These are phyloP conservation scores for Coelastrella sp. DNA, from an alignment of 139 green algal genomes.

Conservation along the genomic window DNA sequence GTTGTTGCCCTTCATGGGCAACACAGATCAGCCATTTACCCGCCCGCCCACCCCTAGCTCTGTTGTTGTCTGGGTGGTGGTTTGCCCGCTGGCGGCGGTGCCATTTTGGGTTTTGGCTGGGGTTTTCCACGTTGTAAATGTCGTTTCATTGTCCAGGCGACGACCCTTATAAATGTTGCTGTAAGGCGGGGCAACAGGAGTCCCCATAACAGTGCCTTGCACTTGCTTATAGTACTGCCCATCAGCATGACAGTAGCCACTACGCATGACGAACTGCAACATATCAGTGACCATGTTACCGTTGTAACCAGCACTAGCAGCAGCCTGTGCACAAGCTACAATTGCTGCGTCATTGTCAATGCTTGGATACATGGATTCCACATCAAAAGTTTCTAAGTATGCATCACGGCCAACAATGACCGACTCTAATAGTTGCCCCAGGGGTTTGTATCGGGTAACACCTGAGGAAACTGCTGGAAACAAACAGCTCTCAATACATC, in stretches of 20 bases:
- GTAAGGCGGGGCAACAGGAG: slow-evolving; percentile 17
- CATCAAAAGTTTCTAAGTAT: slow-evolving; percentile 22
- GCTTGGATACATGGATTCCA: slow-evolving; percentile 22
- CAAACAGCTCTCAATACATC: too few species aligned
- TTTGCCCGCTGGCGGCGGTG: background rate
- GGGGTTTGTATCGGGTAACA: too few species aligned
- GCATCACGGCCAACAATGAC: too few species aligned
- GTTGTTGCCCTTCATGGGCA: too few species aligned
- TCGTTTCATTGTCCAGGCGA: too few species aligned
- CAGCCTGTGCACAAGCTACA: background rate
- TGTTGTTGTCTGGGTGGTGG: too few species aligned
- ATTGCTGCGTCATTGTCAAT: background rate
- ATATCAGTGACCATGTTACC: background rate
- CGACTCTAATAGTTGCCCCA: too few species aligned
- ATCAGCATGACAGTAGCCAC: slow-evolving; percentile 20
- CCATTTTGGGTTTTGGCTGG: too few species aligned
- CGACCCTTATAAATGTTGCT: slow-evolving; percentile 8
- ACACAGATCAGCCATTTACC: too few species aligned
- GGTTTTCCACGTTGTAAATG: too few species aligned
- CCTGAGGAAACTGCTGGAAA: too few species aligned
- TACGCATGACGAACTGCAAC: background rate
- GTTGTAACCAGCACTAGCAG: background rate
- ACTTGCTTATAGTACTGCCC: background rate
- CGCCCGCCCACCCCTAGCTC: too few species aligned
- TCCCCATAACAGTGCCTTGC: slow-evolving; percentile 12